Base-by-base conservation (phyloP, 805 yeast species). In the Schizosaccharomyces lindneri region DNA sequence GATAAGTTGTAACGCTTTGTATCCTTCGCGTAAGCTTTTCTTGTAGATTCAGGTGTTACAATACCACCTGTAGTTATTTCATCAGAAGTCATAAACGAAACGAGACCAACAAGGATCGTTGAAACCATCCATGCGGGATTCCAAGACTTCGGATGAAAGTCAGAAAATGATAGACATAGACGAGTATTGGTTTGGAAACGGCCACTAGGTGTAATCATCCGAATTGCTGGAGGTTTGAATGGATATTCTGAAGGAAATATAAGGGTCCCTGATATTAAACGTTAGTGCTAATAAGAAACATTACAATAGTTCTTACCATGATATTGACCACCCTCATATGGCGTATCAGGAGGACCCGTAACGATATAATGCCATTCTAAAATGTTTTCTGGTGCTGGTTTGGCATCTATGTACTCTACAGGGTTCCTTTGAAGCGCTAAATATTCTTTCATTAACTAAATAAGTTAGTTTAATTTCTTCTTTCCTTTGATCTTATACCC, bases 111-210 rank as follows among this genome's bases (percentile, higher is more conserved):
- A 66, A 89, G 75, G 24, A 89, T 89, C 0, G 97, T 88, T 43
- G 87, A 76, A 31, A 89, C 96, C 57, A 88, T 81, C 97, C 97
- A 89, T 5, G 95, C 87, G 0, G 97, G 97, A 70, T 89, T 88
- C 97, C 97, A 89, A 0, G 84, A 75, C 70, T 88, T 93, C 2
- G 95, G 96, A 67, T 89, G 97, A 71, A 81, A 89, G 72, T 89
- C 97, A 67, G 94, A 83, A 84, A 89, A 88, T n/a, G 89, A 82
- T 60, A 89, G 74, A 72, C 97, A 89, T 32, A 89, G 76, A 60
- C 95, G 75, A 3, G 87, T 82, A 70, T 86, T 86, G 62, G 87
- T 79, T 63, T 81, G 80, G 70, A 89, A 89, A 61, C 95, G 76
- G 3, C 96, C 97, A 67, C 83, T 85, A 4, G 97, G 96, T 0